These are phyloP conservation scores for Gracilaria domingensis DNA, from an alignment of 23 red algal species.

Conservation along the genomic window DNA sequence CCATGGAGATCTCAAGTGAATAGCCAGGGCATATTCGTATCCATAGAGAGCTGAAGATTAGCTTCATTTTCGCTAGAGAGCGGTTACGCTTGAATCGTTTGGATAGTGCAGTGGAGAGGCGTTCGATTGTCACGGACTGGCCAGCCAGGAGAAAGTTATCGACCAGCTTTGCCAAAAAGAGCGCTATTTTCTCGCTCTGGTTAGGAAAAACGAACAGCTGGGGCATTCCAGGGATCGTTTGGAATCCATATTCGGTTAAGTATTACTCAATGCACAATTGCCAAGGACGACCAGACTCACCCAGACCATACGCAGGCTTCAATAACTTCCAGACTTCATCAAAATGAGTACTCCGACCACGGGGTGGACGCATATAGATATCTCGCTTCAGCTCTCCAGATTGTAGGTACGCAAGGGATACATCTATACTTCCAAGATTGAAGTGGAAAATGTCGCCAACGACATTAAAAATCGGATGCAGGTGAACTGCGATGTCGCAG, in stretches of 20 bases:
- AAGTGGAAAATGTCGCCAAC: neutral
- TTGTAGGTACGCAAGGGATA: neutral
- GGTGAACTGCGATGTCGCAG: neutral
- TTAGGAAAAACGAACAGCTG: neutral
- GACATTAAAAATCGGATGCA: neutral
- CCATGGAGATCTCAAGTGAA: neutral
- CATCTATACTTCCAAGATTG: neutral
- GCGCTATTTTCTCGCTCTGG: neutral
- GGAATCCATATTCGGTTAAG: neutral
- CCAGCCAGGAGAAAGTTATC: neutral
- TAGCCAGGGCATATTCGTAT: neutral
- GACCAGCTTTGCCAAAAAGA: neutral
- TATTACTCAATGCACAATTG: neutral
- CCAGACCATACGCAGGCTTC: constrained; percentile 3
- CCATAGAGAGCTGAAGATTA: neutral
- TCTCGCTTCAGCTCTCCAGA: neutral
- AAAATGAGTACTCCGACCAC: neutral
- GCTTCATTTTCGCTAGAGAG: neutral
- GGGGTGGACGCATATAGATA: neutral
- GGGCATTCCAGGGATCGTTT: neutral
- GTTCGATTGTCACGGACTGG: no score
- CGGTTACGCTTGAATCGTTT: no score
- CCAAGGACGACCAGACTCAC: neutral
- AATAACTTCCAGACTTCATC: constrained; percentile 3
- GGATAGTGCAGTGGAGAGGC: no score